A percentile compares a stretch with the other conserved stretches of the same genome.
phyloP scores from a whole-genome alignment of 148 eudicot species.

The Camellia sinensis region DNA sequence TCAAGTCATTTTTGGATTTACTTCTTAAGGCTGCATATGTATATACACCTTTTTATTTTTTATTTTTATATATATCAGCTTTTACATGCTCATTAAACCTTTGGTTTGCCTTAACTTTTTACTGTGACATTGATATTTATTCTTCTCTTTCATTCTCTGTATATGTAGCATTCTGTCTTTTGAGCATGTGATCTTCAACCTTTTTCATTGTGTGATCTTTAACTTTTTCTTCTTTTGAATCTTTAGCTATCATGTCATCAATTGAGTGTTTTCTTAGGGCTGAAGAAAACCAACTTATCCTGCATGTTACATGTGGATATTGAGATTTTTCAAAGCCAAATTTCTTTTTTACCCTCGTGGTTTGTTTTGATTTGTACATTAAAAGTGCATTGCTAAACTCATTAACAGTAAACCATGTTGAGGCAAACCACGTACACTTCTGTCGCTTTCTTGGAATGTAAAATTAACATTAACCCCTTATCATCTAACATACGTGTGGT shows the following conservation, averaged over 20 bases:
- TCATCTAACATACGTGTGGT: no score
- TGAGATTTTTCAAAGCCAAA: no score
- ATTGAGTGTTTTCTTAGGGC: slow-evolving; percentile 5
- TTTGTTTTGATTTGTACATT: no score
- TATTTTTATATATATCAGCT: background rate
- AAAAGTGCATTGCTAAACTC: no score
- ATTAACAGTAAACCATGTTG: no score
- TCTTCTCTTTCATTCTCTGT: background rate
- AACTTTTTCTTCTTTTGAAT: background rate
- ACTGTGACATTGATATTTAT: background rate
- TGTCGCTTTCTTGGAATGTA: no score
- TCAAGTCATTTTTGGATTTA: slow-evolving; percentile 19
- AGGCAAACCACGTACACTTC: no score
- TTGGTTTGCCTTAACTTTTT: background rate
- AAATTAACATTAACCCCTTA: no score
- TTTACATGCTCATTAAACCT: background rate
- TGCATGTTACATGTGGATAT: background rate
- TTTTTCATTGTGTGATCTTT: background rate
- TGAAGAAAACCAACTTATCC: slow-evolving; percentile 5
- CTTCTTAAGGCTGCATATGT: background rate
- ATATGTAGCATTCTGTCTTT: background rate
- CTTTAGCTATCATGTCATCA: background rate
- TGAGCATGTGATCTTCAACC: background rate
- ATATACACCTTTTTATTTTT: no score
- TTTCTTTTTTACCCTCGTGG: no score